Conservation (phyloP, 805 yeast species). For the Metschnikowia lochheadii region DNA sequence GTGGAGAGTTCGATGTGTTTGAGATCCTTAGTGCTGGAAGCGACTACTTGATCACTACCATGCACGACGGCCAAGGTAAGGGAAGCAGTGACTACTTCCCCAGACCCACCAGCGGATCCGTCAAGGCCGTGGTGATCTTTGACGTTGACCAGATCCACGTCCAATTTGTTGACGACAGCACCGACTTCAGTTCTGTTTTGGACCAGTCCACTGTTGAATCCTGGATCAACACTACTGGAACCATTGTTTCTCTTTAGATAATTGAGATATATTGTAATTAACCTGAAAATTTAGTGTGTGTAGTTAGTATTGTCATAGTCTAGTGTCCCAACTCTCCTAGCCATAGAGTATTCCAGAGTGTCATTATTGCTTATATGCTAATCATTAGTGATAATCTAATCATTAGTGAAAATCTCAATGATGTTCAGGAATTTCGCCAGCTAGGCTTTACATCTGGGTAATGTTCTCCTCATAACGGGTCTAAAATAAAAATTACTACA, state of each 20-base stretch:
- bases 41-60: constrained; percentile 57
- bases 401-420: too few species aligned
- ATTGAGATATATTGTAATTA: background rate
- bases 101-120: constrained; percentile 74
- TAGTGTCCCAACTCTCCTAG: too few species aligned
- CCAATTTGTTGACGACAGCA: constrained; percentile 54
- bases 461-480: too few species aligned
- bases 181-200: constrained; percentile 47
- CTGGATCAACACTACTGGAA: constrained; percentile 57
- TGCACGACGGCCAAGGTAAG: constrained; percentile 90
- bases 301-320: too few species aligned
- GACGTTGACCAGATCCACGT: constrained; percentile 52
- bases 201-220: constrained; percentile 43
- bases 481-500: too few species aligned
- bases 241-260: constrained; percentile 34
- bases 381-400: too few species aligned
- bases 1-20: constrained; percentile 96
- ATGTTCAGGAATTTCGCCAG: too few species aligned
- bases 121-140: constrained; percentile 91
- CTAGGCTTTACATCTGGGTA: too few species aligned
- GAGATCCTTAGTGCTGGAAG: constrained; percentile 82
- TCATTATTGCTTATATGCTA: too few species aligned
- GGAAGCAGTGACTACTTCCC: constrained; percentile 82
- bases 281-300: too few species aligned
- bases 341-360: too few species aligned